Evolutionary conservation across 2,329 filamentous ascomycete genomes (phyloP).

Genomic region (Talaromyces sp.): DNA sequence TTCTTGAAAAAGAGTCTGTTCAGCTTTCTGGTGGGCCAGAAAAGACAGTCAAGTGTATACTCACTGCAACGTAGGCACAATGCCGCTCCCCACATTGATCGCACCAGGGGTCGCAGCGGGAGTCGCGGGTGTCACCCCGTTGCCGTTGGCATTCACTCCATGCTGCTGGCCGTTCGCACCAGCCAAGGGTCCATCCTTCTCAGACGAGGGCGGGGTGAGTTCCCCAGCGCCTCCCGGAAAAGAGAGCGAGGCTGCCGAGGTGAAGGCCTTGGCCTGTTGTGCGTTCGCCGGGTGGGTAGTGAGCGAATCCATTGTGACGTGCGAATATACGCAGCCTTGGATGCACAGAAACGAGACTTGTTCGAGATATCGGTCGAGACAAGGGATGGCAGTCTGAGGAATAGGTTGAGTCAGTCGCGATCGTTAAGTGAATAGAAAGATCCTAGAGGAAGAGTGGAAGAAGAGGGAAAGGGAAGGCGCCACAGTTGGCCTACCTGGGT

Average conservation of each 20-base stretch:
- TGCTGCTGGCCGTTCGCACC: constrained; percentile 51
- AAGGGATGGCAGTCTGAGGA: constrained; percentile 23
- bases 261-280: constrained; percentile 92
- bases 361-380: constrained; percentile 3
- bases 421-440: not conserved
- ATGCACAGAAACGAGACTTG: constrained; percentile 16
- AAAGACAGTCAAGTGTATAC: constrained; percentile 55
- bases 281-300: constrained; percentile 89
- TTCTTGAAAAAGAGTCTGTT: constrained; percentile 60
- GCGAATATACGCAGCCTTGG: constrained; percentile 23
- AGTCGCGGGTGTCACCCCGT: constrained; percentile 81
- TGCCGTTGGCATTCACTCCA: constrained; percentile 58
- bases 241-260: constrained; percentile 83
- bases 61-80: constrained; percentile 95
- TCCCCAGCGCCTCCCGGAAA: constrained; percentile 83
- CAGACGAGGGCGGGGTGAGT: constrained; percentile 72
- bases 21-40: constrained; percentile 47
- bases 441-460: not conserved
- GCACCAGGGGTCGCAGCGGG: constrained; percentile 88
- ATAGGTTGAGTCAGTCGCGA: not conserved
- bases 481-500: not conserved
- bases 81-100: constrained; percentile 75
- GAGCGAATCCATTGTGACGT: constrained; percentile 72
- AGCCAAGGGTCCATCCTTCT: constrained; percentile 56
- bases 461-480: not conserved